Evolutionary conservation across 805 yeast genomes (phyloP).

Genomic region (Ogataea philodendri): DNA sequence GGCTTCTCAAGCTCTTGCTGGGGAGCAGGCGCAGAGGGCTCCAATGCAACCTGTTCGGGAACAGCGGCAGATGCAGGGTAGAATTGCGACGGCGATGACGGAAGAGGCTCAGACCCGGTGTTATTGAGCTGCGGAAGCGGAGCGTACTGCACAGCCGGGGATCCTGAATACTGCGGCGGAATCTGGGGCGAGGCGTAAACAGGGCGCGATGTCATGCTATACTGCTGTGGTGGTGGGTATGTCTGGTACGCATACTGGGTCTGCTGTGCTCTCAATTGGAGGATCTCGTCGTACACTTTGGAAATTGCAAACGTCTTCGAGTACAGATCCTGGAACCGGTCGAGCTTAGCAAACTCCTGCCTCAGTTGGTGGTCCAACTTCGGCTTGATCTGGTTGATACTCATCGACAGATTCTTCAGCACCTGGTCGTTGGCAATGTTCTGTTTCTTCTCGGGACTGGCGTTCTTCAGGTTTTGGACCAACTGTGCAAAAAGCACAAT

Average conservation of each 20-base stretch:
- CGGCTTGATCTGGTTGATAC: slow-evolving; percentile 62
- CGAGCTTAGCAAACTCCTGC: slow-evolving; percentile 59
- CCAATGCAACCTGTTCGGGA: slow-evolving; percentile 1
- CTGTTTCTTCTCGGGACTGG: slow-evolving; percentile 35
- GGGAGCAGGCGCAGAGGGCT: too few species aligned
- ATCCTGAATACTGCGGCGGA: slow-evolving; percentile 4
- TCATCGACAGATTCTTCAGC: slow-evolving; percentile 56
- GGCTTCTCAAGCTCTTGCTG: slow-evolving; percentile 3
- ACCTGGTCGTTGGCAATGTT: slow-evolving; percentile 44
- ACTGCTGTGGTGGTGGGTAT: slow-evolving; percentile 1
- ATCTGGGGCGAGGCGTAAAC: too few species aligned
- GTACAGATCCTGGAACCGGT: slow-evolving; percentile 66
- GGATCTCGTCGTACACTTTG: slow-evolving; percentile 69
- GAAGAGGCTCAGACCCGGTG: slow-evolving; percentile 4
- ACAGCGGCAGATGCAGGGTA: slow-evolving; percentile 14
- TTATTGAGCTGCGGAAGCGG: slow-evolving; percentile 10
- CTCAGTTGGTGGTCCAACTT: slow-evolving; percentile 61
- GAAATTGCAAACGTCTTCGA: slow-evolving; percentile 73
- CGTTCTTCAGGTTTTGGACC: slow-evolving; percentile 50
- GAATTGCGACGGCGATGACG: slow-evolving; percentile 17
- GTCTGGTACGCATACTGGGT: slow-evolving; percentile 6
- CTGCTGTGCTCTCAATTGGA: slow-evolving; percentile 52
- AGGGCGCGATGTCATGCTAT: too few species aligned
- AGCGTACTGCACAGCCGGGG: slow-evolving; percentile 16
- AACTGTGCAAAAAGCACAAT: slow-evolving; percentile 68